Base-by-base conservation (phyloP, 177 flowering plant genomes). In the Tripterygium wilfordii region DNA sequence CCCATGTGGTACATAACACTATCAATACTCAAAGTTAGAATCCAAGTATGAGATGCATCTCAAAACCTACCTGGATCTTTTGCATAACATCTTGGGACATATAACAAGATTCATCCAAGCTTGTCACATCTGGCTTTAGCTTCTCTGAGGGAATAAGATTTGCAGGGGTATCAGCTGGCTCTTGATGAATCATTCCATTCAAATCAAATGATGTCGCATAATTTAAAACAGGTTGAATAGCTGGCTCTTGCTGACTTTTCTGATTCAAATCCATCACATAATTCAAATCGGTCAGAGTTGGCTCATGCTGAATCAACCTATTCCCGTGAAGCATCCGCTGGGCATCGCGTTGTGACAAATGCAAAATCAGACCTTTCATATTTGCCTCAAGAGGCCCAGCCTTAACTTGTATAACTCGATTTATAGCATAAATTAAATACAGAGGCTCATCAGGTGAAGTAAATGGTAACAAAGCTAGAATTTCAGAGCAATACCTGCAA, bases 361-460 rank as follows among this genome's bases (percentile, higher is more conserved):
- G 65, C 42, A 67, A 57, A 51, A 62, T 68, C 42, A 76, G 58
- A 32, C 79, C 80, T 69, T 92, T 92, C 77, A 92, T 63, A 49
- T 76, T 80, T 50, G 89, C 78, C 70, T 92, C 97, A 33, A 92
- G 51, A 20, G 77, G 64, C 17, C 99, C 99, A 53, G 91, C 82
- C 51, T 84, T 80, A 14, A 92, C 91, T 79, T 94, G 99, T 48
- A 87, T 48, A 15, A 94, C 65, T 59, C 97, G 79, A 68, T 94
- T 94, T 49, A 92, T 87, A 16, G 83, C 49, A 55, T 80, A 87
- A 29, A 89, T 66, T 63, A 94, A 62, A 71, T 94, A 87, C 37
- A 94, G 88, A 48, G 99, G 99, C 60, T 94, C 99, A 67, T 94
- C 99, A 44, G 96, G 96, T 17, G 53, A 49, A 24, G 83, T 56